Base-by-base conservation (phyloP, 2,329 filamentous ascomycete species). In the Cercospora nicotianae region DNA sequence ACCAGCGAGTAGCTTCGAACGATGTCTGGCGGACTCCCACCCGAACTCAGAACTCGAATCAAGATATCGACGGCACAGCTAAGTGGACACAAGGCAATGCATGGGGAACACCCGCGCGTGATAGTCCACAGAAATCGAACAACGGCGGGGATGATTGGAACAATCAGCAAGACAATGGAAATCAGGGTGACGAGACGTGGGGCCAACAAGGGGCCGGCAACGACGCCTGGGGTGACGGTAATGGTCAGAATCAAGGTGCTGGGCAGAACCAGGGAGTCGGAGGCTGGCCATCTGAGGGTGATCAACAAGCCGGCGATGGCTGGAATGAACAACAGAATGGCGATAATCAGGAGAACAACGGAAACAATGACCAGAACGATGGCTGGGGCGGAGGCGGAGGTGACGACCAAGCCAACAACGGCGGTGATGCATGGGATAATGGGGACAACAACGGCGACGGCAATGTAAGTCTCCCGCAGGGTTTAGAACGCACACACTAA, bases 291-390 rank as follows among this genome's bases (percentile, higher is more conserved):
- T 36, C 59, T 5, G 20, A 79, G 57, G 76, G 75, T 10, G 68
- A 73, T 18, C 57, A 69, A 23, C 75, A 79, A 60, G 48, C 18
- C 60, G 64, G 51, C 58, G 61, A 69, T 33, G 30, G 45, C n/a
- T 31, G 55, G 55, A 28, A 55, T 1, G 23, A 55, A 9, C 23
- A 9, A 28, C 42, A 33, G 42, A 51, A 18, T 26, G 48, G 59
- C 39, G 51, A 51, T 31, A 62, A 64, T 26, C 53, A 68, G 20
- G 20, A 61, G 13, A 18, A 30, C 39, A 67, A 71, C 6, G 23
- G 23, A 13, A 55, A 30, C 23, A 67, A 45, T 6, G 67, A 67
- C 9, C 60, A 70, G 55, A 59, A 71, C 18, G 67, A 72, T 18
- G 59, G 31, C 28, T 69, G 68, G 67, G 65, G 48, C 9, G 58